Evolutionary conservation across 164 flowering plant species (phyloP).

Genomic region (Stephania cephalantha): DNA sequence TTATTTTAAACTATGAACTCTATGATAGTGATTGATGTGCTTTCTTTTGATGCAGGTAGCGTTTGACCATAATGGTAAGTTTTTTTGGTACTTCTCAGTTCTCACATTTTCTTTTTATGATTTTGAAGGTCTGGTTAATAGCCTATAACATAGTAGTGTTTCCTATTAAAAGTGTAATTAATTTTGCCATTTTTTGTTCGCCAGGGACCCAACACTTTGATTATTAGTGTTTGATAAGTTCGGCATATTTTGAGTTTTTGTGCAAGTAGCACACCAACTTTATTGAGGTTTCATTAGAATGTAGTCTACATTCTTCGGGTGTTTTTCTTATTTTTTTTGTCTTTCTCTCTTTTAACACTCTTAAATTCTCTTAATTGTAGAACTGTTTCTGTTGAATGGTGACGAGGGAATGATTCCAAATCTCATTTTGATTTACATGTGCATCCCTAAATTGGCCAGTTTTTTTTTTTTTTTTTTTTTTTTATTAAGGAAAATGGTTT

Average conservation of each 20-base stretch:
- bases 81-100: slow-evolving; percentile 8
- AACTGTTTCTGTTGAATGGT: too few relatives aligned
- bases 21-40: slow-evolving; percentile 7
- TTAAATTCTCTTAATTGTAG: neutral
- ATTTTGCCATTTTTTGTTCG: neutral
- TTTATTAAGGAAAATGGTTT: too few relatives aligned
- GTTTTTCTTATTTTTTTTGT: too few relatives aligned
- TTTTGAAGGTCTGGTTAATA: neutral
- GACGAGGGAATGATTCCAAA: too few relatives aligned
- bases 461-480: too few relatives aligned
- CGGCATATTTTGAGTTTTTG: neutral
- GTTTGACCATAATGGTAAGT: slow-evolving; percentile 96
- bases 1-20: slow-evolving; percentile 2
- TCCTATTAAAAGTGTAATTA: neutral
- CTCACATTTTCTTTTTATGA: neutral
- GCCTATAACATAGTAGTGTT: neutral
- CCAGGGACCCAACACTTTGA: neutral
- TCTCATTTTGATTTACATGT: too few relatives aligned
- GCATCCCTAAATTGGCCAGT: too few relatives aligned
- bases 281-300: neutral
- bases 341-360: neutral
- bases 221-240: neutral
- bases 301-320: neutral
- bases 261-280: neutral
- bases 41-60: slow-evolving; percentile 64